Base-by-base conservation (phyloP, 2,329 filamentous ascomycete species). In the Scedosporium boydii region DNA sequence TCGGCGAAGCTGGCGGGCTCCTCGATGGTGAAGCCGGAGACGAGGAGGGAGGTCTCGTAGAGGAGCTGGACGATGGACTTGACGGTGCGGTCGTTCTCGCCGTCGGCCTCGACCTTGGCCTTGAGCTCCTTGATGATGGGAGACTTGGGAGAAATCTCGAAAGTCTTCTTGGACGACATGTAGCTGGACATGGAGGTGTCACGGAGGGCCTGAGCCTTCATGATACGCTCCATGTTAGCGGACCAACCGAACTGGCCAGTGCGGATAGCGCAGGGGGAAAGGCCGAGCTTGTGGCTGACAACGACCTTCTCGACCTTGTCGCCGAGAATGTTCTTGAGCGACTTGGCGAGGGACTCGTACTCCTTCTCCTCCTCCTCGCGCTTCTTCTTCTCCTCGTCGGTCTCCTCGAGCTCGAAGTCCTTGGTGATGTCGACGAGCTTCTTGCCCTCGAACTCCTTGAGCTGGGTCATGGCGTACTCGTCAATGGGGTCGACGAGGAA, bases 101-200 rank as follows among this genome's bases (percentile, higher is more conserved):
- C 95, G 73, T 99, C 95, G 64, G 88, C 76, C 86, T 98, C 95
- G 66, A 98, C 91, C 91, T 99, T 99, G 83, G 89, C 92, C 91
- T 96, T 97, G 74, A 99, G 89, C 86, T 98, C 95, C 87, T 96
- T 90, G 84, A 99, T 87, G 80, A 99, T 99, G 68, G 91, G 76
- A 72, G 91, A 96, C 86, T 95, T 93, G 78, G 95, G 95, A n/a
- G 95, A 98, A 80, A 99, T 98, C 85, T 99, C 95, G 71, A 99
- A 98, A 38, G 95, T 99, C 91, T 99, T 99, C 93, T 99, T 99
- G 77, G 93, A 98, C 69, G 91, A 96, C 95, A 99, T 99, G 90
- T 99, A 99, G 72, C 91, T 96, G 81, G 87, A 91, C 95, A 99
- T 99, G 73, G 93, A 97, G 70, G 95, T 99, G 83, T 99, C 95